Percentiles rank a stretch among this genome's conserved stretches.
phyloP scores from a whole-genome alignment of 2,329 filamentous ascomycete species.

The Colletotrichum orchidophilum region DNA sequence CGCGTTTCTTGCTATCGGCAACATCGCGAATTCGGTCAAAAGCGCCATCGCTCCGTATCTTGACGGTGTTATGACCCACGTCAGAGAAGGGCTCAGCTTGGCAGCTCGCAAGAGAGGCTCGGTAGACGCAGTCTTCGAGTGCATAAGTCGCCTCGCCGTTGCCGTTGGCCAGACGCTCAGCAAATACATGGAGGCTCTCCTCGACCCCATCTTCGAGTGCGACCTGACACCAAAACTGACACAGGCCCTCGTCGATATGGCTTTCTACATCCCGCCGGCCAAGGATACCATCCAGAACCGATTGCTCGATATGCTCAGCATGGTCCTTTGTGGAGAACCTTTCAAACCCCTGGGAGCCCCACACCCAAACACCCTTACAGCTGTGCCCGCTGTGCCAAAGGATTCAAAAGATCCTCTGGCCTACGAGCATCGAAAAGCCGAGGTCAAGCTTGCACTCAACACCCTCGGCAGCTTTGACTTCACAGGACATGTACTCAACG shows the following conservation, averaged over 20 bases:
- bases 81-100: slow-evolving; percentile 86
- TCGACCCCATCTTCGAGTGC: slow-evolving; percentile 97
- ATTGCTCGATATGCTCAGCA: slow-evolving; percentile 91
- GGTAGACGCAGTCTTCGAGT: slow-evolving; percentile 90
- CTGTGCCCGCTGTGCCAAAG: slow-evolving; percentile 84
- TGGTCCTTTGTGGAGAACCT: slow-evolving; percentile 89
- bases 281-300: slow-evolving; percentile 94
- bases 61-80: slow-evolving; percentile 92
- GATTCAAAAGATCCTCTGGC: slow-evolving; percentile 86
- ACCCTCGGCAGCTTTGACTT: slow-evolving; percentile 99
- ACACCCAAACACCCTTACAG: slow-evolving; percentile 79
- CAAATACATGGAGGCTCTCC: slow-evolving; percentile 96
- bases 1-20: slow-evolving; percentile 94
- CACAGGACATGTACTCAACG: slow-evolving; percentile 89
- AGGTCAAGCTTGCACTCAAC: slow-evolving; percentile 92
- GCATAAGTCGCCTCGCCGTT: slow-evolving; percentile 94
- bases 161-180: slow-evolving; percentile 96
- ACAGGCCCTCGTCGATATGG: slow-evolving; percentile 97
- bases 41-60: slow-evolving; percentile 95
- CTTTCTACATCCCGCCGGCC: slow-evolving; percentile 96
- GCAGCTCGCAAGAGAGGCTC: slow-evolving; percentile 75
- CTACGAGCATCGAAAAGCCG: slow-evolving; percentile 82
- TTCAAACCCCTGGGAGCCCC: slow-evolving; percentile 94
- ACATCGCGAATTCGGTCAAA: slow-evolving; percentile 95
- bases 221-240: slow-evolving; percentile 93